phyloP scores from a whole-genome alignment of 345 rosid species.

The Durio zibethinus region DNA sequence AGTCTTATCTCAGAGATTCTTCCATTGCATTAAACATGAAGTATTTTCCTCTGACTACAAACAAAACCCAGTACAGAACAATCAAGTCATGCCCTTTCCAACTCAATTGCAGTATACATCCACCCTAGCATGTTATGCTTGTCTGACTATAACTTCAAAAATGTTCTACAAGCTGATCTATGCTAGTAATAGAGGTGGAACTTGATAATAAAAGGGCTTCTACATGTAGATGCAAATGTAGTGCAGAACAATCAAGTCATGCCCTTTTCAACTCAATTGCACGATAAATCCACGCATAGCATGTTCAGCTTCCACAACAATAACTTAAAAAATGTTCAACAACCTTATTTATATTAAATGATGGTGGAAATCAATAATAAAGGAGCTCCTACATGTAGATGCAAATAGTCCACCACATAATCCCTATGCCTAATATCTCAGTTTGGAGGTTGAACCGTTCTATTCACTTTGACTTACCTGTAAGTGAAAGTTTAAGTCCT shows the following conservation, averaged over 20 bases:
- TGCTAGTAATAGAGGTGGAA: background rate
- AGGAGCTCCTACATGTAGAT: background rate
- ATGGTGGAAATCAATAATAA: background rate
- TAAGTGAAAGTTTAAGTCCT: background rate
- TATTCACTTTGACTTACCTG: background rate
- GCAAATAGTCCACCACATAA: background rate
- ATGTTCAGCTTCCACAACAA: background rate
- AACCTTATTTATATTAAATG: background rate
- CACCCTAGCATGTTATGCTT: background rate
- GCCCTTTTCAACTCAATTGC: constrained; percentile 2
- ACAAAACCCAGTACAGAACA: background rate
- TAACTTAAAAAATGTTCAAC: no score
- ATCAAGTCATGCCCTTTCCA: background rate
- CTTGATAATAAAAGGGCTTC: background rate
- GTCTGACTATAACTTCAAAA: background rate
- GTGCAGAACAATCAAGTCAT: background rate
- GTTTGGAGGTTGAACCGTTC: background rate
- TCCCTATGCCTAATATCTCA: background rate
- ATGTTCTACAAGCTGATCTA: background rate
- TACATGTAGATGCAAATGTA: background rate
- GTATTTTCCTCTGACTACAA: background rate
- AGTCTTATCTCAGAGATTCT: background rate
- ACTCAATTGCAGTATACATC: background rate
- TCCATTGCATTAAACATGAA: background rate
- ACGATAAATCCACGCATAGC: background rate